Evolutionary conservation across 1,284 basidiomycete genomes (phyloP).

Genomic region (Trametes pubescens): DNA sequence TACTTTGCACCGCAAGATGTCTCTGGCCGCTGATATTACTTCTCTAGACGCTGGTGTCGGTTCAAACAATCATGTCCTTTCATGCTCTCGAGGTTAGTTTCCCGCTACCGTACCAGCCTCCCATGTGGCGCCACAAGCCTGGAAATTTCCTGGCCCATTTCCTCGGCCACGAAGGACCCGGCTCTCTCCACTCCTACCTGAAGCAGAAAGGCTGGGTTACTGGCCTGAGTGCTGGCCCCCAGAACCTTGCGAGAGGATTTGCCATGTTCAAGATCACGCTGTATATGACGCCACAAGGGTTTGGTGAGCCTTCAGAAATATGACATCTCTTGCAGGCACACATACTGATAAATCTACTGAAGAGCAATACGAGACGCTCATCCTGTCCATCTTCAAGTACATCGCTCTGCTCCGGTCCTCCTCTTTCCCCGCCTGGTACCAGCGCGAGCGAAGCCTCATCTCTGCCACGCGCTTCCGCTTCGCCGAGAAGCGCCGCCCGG

Average conservation of each 20-base stretch:
- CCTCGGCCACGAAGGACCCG: slow-evolving; percentile 96
- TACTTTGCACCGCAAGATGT: too few species aligned
- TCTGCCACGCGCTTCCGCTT: slow-evolving; percentile 87
- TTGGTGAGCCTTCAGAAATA: slow-evolving; percentile 62
- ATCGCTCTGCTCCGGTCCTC: slow-evolving; percentile 82
- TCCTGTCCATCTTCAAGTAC: slow-evolving; percentile 87
- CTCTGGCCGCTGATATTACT: neutral
- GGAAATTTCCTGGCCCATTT: slow-evolving; percentile 86
- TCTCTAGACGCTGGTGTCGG: slow-evolving; percentile 80
- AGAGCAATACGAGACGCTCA: slow-evolving; percentile 84
- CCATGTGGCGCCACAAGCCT: slow-evolving; percentile 86
- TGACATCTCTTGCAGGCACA: slow-evolving; percentile 25
- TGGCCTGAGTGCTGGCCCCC: slow-evolving; percentile 77
- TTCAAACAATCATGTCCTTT: slow-evolving; percentile 92
- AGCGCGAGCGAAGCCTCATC: slow-evolving; percentile 82
- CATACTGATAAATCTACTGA: slow-evolving; percentile 10
- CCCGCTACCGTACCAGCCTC: slow-evolving; percentile 85
- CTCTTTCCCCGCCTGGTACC: slow-evolving; percentile 76
- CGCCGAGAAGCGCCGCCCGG: slow-evolving; percentile 84
- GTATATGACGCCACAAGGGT: slow-evolving; percentile 87
- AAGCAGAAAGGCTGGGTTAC: slow-evolving; percentile 95
- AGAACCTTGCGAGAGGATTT: slow-evolving; percentile 83
- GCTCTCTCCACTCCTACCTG: slow-evolving; percentile 91
- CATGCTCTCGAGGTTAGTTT: slow-evolving; percentile 90
- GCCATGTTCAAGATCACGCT: slow-evolving; percentile 90